These are phyloP conservation scores for Mesembryanthemum crystallinum DNA, from an alignment of 148 eudicot species.

Conservation along the genomic window DNA sequence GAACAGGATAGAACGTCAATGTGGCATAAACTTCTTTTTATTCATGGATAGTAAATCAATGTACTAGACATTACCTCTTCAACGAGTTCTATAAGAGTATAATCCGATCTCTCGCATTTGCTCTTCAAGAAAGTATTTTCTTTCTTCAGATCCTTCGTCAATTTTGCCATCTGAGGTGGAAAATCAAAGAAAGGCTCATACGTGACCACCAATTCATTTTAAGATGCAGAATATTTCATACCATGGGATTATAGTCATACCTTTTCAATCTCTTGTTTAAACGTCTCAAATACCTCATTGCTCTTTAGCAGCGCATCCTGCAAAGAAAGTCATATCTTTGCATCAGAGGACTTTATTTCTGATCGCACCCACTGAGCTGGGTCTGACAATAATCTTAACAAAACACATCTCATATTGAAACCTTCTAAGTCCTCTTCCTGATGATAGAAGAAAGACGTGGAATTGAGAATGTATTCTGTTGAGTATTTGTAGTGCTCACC, in stretches of 20 bases:
- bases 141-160: constrained; percentile 77
- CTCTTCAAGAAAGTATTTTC: constrained; percentile 87
- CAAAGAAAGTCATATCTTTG: constrained; percentile 7
- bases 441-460: neutral
- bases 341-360: neutral
- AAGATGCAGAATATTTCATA: neutral
- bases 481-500: constrained; percentile 44
- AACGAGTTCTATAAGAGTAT: constrained; percentile 80
- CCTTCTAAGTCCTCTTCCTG: neutral
- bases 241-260: constrained; percentile 31
- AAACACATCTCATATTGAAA: neutral
- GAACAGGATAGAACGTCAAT: neutral
- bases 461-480: neutral
- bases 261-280: constrained; percentile 95
- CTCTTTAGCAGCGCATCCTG: constrained; percentile 97
- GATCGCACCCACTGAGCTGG: constrained; percentile 3
- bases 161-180: constrained; percentile 71
- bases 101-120: constrained; percentile 79
- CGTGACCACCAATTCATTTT: neutral
- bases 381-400: neutral
- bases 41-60: neutral
- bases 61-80: constrained; percentile 62
- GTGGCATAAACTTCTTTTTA: neutral
- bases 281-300: constrained; percentile 95
- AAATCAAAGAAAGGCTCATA: constrained; percentile 20